Evolutionary conservation across 345 rosid genomes (phyloP).

Genomic region (Rhodomyrtus tomentosa): DNA sequence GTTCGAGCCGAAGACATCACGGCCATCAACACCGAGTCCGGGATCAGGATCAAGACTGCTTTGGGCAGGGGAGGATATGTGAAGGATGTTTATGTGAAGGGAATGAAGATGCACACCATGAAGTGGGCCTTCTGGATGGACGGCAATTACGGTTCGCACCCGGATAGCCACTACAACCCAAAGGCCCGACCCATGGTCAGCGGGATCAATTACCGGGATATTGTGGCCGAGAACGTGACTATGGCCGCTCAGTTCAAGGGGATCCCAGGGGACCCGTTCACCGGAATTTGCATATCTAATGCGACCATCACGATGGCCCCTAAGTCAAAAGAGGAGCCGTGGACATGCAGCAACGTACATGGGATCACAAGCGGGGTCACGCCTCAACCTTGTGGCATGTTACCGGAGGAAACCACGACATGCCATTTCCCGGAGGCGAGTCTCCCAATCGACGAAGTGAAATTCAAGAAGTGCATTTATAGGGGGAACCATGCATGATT

Average conservation of each 20-base stretch:
- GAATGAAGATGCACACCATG: conserved; percentile 64
- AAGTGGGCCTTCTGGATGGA: conserved; percentile 76
- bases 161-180: conserved; percentile 53
- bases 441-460: conserved; percentile 54
- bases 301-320: conserved; percentile 46
- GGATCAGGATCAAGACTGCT: conserved; percentile 70
- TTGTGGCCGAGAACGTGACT: conserved; percentile 54
- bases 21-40: conserved; percentile 60
- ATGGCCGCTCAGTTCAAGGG: conserved; percentile 64
- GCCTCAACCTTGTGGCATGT: conserved; percentile 37
- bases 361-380: conserved; percentile 46
- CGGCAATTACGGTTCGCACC: conserved; percentile 62
- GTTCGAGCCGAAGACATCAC: conserved; percentile 73
- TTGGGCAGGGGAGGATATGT: conserved; percentile 65
- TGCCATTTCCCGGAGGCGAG: conserved; percentile 56
- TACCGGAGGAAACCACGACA: conserved; percentile 26
- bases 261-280: conserved; percentile 46
- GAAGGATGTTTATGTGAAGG: conserved; percentile 41
- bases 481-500: conserved; percentile 10
- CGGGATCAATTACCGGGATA: conserved; percentile 53
- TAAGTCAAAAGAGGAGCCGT: conserved; percentile 48
- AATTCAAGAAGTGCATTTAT: conserved; percentile 43
- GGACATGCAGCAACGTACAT: conserved; percentile 50
- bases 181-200: conserved; percentile 54
- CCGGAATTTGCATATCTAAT: conserved; percentile 62